Evolutionary conservation across 2,329 filamentous ascomycete species (phyloP), one percentile per base, ranked within the genome.

Genomic region (Byssochlamys sp.): DNA sequence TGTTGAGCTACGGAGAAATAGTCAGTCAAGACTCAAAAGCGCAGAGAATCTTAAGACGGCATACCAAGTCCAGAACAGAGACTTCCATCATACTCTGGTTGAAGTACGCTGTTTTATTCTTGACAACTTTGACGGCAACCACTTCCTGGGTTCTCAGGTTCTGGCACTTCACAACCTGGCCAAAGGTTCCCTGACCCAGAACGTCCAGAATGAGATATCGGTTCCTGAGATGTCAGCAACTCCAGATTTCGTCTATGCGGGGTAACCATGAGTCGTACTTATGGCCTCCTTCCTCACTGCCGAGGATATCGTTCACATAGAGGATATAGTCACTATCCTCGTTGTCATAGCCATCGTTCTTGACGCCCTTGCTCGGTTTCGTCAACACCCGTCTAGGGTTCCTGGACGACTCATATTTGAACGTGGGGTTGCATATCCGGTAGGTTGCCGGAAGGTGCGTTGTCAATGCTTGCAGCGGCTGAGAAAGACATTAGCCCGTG

Each of bases 11-110:
- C 52, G 53, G 57, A 10, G 19, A n/a, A 19, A n/a, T 25, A 54
- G 53, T 73, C 53, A 74, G 63, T 31, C 57, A 26, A 35, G 1
- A 33, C 49, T 55, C 39, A 58, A 54, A 56, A 31, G 24, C 10
- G 11, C 33, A 2, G 52, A 12, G 26, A 52, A 55, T 35, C 12
- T 14, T 56, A 56, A 35, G n/a, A 29, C 25, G 55, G 65, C 84
- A 58, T 80, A 95, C 90, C 80, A 99, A 72, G 74, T 99, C 94
- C 58, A 99, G 80, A 26, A 99, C 94, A 1, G 94, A 99, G 31
- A 99, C 94, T 72, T 99, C 94, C 94, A 99, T 99, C 94, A 99
- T 99, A 74, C 94, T 97, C 75, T 99, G 94, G 71, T 99, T 99
- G 79, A 99, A 99, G 74, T 99, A 99, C 39, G 94, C 94, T 1